These are phyloP conservation scores for Malassezia yamatoensis DNA, from an alignment of 1,284 basidiomycete genomes.

Conservation along the genomic window DNA sequence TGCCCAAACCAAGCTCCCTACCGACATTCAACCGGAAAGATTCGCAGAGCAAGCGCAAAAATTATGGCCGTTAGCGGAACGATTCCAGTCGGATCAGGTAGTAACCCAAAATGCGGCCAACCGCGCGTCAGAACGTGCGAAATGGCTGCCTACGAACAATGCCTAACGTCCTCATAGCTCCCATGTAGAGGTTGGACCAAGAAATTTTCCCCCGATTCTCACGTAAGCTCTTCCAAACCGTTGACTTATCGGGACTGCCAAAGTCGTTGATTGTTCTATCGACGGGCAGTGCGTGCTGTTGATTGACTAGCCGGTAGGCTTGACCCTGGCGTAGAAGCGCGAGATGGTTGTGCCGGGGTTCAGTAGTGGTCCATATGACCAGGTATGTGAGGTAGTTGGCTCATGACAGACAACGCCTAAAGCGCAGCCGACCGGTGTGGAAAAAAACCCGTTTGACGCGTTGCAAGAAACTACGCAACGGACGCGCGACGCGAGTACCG, in stretches of 20 bases:
- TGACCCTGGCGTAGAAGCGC: no score
- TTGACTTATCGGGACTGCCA: no score
- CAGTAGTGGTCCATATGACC: not conserved
- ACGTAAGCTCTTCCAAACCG: no score
- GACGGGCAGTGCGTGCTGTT: no score
- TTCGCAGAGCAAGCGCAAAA: slow-evolving; percentile 35
- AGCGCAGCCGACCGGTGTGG: slow-evolving; percentile 4
- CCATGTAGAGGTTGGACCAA: no score
- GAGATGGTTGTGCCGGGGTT: not conserved
- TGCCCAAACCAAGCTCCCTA: slow-evolving; percentile 13
- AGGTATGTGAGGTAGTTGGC: not conserved
- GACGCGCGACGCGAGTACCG: not conserved
- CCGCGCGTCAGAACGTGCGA: not conserved
- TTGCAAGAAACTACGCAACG: slow-evolving; percentile 1
- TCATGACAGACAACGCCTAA: slow-evolving; percentile 10
- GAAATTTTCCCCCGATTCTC: no score
- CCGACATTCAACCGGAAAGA: slow-evolving; percentile 20
- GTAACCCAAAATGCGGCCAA: not conserved
- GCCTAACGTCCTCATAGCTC: no score
- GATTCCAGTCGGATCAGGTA: slow-evolving; percentile 34
- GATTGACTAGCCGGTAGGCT: no score
- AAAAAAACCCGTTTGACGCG: slow-evolving; percentile 15
- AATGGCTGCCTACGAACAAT: not conserved
- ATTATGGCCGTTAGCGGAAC: slow-evolving; percentile 48
- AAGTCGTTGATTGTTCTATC: no score